Conservation (phyloP, 257 asterid species). For the Penstemon davidsonii region DNA sequence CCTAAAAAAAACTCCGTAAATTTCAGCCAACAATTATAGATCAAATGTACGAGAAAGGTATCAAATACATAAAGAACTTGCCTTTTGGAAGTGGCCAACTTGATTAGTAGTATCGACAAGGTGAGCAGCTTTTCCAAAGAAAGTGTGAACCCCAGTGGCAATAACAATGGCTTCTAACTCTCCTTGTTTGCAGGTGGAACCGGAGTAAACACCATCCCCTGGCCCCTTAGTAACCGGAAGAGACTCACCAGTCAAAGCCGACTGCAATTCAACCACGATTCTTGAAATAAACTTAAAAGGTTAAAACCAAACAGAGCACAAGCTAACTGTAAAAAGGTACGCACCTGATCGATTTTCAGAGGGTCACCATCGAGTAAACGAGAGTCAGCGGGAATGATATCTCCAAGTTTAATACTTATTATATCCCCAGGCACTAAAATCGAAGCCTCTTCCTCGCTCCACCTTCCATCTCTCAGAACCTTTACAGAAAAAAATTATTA, state of each 20-base stretch:
- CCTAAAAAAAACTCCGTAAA: constrained; percentile 42
- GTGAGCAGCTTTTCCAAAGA: constrained; percentile 97
- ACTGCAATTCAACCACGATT: constrained; percentile 49
- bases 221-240: constrained; percentile 96
- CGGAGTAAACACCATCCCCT: constrained; percentile 95
- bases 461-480: constrained; percentile 95
- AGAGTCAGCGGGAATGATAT: constrained; percentile 93
- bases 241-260: constrained; percentile 96
- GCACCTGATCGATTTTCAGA: constrained; percentile 88
- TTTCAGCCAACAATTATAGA: neutral
- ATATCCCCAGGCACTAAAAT: constrained; percentile 89
- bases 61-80: constrained; percentile 23
- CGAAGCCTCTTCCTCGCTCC: constrained; percentile 88
- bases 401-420: constrained; percentile 87
- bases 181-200: constrained; percentile 98
- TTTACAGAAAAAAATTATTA: constrained; percentile 33
- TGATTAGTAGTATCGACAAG: constrained; percentile 92
- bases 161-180: constrained; percentile 89
- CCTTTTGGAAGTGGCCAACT: constrained; percentile 99
- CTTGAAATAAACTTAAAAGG: constrained; percentile 11
- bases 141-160: constrained; percentile 97
- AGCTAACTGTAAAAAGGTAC: constrained; percentile 23
- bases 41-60: neutral
- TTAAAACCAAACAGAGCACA: constrained; percentile 7
- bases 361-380: constrained; percentile 97